Evolutionary conservation across 352 stramenopile species (phyloP).

Genomic region (Phytopythium sindhum): DNA sequence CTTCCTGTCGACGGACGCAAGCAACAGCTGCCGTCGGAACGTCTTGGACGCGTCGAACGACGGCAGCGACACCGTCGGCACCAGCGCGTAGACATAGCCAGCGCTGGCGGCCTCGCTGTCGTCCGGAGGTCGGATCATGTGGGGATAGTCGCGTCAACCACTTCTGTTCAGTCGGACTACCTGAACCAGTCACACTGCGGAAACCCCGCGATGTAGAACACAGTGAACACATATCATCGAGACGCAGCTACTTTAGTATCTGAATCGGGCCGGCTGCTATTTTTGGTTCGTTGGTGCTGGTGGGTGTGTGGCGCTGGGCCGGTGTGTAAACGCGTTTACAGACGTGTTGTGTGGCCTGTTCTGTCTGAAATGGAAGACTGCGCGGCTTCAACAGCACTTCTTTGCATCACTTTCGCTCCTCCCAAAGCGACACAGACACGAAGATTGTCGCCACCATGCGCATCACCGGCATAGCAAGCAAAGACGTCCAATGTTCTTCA

Average conservation of each 20-base stretch:
- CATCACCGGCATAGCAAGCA: neutral
- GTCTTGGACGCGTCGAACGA: conserved; percentile 4
- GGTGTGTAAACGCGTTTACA: too few relatives aligned
- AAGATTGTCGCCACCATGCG: neutral
- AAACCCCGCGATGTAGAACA: too few relatives aligned
- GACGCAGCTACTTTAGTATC: neutral
- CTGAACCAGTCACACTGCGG: too few relatives aligned
- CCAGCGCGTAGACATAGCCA: neutral
- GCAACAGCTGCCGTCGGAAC: neutral
- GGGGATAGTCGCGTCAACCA: neutral
- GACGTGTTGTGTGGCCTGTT: too few relatives aligned
- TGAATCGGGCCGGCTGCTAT: neutral
- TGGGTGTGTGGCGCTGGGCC: too few relatives aligned
- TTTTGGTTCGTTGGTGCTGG: too few relatives aligned
- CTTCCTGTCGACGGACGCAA: neutral
- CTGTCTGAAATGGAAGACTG: neutral
- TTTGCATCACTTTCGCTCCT: neutral
- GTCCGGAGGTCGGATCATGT: neutral
- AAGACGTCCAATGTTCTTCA: neutral
- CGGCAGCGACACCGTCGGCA: neutral
- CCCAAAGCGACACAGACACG: neutral
- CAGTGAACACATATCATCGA: neutral
- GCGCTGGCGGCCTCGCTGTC: neutral
- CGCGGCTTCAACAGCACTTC: neutral
- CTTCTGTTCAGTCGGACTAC: too few relatives aligned